A percentile compares a stretch with the other conserved stretches of the same genome.
These are phyloP conservation scores for Calonectria crousiana DNA, from an alignment of 2,329 filamentous ascomycete genomes.

Conservation along the genomic window DNA sequence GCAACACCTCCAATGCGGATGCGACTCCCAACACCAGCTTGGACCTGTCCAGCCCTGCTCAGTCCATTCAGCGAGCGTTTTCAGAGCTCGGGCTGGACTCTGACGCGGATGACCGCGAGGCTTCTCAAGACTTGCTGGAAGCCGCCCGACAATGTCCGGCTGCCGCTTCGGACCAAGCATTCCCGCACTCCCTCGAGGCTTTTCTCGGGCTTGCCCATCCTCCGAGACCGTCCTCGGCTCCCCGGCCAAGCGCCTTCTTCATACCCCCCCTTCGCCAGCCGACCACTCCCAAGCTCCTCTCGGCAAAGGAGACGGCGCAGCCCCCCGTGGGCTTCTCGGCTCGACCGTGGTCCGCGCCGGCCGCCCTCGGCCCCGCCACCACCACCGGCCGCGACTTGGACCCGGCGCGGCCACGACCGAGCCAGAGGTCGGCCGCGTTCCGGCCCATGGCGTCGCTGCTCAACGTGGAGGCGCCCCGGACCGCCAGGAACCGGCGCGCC, in stretches of 20 bases:
- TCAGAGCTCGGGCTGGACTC: background rate
- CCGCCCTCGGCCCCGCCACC: background rate
- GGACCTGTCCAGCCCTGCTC: background rate
- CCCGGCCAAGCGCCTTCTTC: background rate
- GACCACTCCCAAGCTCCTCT: background rate
- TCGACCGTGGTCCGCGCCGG: background rate
- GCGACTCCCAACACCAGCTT: background rate
- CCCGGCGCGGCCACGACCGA: background rate
- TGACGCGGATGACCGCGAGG: background rate
- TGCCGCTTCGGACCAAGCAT: background rate
- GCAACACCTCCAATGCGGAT: background rate
- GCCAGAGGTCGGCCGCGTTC: background rate
- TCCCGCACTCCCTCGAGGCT: background rate
- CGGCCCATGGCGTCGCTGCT: slow-evolving; percentile 39
- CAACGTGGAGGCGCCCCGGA: background rate
- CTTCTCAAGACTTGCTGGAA: background rate
- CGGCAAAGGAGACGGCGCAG: background rate
- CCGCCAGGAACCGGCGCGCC: background rate
- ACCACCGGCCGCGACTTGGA: background rate
- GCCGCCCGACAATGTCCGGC: background rate
- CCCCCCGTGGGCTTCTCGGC: background rate
- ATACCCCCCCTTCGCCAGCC: background rate
- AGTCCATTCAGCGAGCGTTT: no score
- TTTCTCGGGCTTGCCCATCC: background rate
- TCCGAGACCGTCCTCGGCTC: background rate